These are phyloP conservation scores for Conoideocrella luteorostrata DNA, from an alignment of 2,329 filamentous ascomycete species.

Conservation along the genomic window DNA sequence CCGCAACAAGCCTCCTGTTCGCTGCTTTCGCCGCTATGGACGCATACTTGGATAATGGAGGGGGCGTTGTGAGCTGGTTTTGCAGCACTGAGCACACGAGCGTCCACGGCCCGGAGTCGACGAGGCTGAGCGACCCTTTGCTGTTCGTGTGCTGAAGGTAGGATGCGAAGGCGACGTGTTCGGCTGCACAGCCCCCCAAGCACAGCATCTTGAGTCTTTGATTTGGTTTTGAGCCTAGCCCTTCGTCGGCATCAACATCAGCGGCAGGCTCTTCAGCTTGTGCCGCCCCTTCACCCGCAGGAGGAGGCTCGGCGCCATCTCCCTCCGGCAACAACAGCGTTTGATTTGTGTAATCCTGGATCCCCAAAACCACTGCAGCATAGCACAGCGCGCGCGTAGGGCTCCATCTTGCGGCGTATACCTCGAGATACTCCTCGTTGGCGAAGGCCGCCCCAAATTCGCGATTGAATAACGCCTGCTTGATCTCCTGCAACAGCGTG, in stretches of 20 bases:
- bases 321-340: no score
- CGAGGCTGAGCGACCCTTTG: slow-evolving; percentile 47
- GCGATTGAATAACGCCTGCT: slow-evolving; percentile 76
- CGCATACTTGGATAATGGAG: slow-evolving; percentile 45
- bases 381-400: slow-evolving; percentile 81
- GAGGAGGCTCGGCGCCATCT: no score
- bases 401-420: slow-evolving; percentile 88
- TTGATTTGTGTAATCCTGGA: slow-evolving; percentile 28
- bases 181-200: slow-evolving; percentile 54
- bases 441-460: slow-evolving; percentile 81
- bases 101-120: slow-evolving; percentile 80
- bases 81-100: slow-evolving; percentile 54
- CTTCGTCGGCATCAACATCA: not conserved
- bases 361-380: slow-evolving; percentile 43
- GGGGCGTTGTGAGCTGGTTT: slow-evolving; percentile 45
- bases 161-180: slow-evolving; percentile 50
- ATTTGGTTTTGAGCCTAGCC: not conserved
- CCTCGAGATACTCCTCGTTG: slow-evolving; percentile 61
- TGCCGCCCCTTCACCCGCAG: no score
- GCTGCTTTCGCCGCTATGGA: slow-evolving; percentile 38
- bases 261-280: no score
- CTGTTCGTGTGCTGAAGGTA: slow-evolving; percentile 27
- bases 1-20: slow-evolving; percentile 37
- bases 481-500: slow-evolving; percentile 69
- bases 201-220: slow-evolving; percentile 35